A percentile compares a stretch with the other conserved stretches of the same genome.
Evolutionary conservation across 805 yeast genomes (phyloP).

Genomic region (Sugiyamaella americana): DNA sequence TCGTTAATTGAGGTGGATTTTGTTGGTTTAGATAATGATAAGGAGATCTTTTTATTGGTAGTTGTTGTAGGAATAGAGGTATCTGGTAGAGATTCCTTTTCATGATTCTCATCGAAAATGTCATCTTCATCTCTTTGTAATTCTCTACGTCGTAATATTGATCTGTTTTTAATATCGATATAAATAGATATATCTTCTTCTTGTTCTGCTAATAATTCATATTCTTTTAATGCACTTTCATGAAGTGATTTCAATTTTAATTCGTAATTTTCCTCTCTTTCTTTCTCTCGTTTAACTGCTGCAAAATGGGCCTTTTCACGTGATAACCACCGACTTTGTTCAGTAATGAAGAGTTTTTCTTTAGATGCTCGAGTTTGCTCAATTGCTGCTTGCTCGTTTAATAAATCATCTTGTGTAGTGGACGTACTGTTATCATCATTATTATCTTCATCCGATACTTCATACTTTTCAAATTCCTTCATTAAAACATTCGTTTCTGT

Average conservation of each 20-base stretch:
- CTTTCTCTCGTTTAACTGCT: constrained; percentile 21
- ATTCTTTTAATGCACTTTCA: constrained; percentile 14
- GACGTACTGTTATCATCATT: constrained; percentile 6
- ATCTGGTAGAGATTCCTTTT: constrained; percentile 7
- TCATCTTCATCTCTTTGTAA: constrained; percentile 17
- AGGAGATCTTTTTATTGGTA: constrained; percentile 7
- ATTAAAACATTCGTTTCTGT: constrained; percentile 2
- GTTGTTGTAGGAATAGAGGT: background rate
- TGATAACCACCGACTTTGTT: constrained; percentile 35
- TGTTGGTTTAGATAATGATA: constrained; percentile 8
- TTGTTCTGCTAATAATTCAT: constrained; percentile 17
- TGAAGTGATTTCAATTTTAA: constrained; percentile 3
- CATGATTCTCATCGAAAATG: constrained; percentile 18
- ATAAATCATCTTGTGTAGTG: background rate
- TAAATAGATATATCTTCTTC: constrained; percentile 16
- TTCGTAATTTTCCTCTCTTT: constrained; percentile 13
- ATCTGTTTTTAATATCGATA: constrained; percentile 22
- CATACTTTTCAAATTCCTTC: constrained; percentile 4
- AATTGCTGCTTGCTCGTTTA: background rate
- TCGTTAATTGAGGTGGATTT: no score
- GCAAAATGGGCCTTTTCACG: constrained; percentile 34
- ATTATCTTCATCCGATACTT: constrained; percentile 8
- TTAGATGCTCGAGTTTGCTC: background rate
- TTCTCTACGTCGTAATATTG: constrained; percentile 19
- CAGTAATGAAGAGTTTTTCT: constrained; percentile 20